phyloP scores from a whole-genome alignment of 305 asterid genomes.

The Ilex paraguariensis region DNA sequence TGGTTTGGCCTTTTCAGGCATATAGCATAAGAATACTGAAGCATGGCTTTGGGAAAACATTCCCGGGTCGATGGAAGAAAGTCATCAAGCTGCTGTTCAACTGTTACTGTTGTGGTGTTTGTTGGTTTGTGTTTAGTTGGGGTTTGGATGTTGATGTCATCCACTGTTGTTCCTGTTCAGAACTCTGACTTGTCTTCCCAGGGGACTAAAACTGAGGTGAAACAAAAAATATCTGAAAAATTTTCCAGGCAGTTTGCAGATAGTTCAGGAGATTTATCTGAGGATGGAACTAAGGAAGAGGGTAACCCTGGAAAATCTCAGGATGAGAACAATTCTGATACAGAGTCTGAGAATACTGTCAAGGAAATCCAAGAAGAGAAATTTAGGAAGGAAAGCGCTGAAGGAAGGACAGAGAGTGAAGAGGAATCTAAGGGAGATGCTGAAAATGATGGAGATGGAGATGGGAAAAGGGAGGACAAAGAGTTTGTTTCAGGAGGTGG shows the following conservation, averaged over 20 bases:
- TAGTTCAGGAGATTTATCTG: slow-evolving; percentile 11
- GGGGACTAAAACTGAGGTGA: not conserved
- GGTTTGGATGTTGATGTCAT: slow-evolving; percentile 21
- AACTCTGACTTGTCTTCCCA: slow-evolving; percentile 8
- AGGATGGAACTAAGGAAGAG: slow-evolving; percentile 6
- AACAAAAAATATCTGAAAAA: not conserved
- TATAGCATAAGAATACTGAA: not conserved
- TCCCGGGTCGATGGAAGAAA: slow-evolving; percentile 11
- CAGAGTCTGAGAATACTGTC: not conserved
- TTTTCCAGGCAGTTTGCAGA: slow-evolving; percentile 4
- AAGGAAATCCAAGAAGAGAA: not conserved
- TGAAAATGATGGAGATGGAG: slow-evolving; percentile 2
- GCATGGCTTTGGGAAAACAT: slow-evolving; percentile 13
- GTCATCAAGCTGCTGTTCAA: slow-evolving; percentile 12
- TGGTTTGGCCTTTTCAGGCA: no score
- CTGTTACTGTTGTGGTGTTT: slow-evolving; percentile 9
- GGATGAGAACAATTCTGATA: slow-evolving; percentile 1
- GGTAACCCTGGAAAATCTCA: not conserved
- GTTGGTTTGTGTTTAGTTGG: slow-evolving; percentile 16
- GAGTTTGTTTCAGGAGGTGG: slow-evolving; percentile 9
- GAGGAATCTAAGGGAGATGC: not conserved
- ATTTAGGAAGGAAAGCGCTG: not conserved
- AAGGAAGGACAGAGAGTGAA: not conserved
- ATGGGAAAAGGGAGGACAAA: slow-evolving; percentile 5
- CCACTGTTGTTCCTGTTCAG: slow-evolving; percentile 9